Evolutionary conservation across 805 yeast genomes (phyloP).

Genomic region (Barnettozyma wickerhamii): DNA sequence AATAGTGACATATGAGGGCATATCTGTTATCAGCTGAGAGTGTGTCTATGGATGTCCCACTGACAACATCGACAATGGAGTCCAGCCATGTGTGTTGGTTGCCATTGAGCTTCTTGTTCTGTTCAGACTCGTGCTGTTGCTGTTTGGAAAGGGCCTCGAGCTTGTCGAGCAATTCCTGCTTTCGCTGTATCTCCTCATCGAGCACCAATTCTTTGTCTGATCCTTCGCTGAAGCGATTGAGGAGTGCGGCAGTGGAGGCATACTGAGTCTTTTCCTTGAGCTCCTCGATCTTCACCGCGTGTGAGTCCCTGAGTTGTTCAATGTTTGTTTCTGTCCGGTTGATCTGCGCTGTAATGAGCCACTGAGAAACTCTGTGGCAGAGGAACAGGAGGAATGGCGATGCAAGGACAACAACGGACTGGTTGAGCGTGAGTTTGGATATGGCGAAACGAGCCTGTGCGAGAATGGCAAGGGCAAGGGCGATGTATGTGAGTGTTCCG

Average conservation of each 20-base stretch:
- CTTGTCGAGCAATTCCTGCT: conserved; percentile 33
- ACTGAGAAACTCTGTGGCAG: conserved; percentile 1
- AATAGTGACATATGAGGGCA: conserved; percentile 68
- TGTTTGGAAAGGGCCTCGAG: conserved; percentile 6
- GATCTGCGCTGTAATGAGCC: conserved; percentile 8
- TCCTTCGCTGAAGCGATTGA: conserved; percentile 58
- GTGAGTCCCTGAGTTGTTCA: conserved; percentile 38
- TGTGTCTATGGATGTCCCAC: conserved; percentile 26
- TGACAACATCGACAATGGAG: conserved; percentile 46
- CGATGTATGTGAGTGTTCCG: conserved; percentile 12
- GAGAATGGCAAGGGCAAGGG: background rate
- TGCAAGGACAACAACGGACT: background rate
- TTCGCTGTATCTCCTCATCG: conserved; percentile 38
- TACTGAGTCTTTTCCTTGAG: conserved; percentile 71
- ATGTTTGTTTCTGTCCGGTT: conserved; percentile 16
- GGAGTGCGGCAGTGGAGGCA: conserved; percentile 67
- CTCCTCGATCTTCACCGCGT: conserved; percentile 55
- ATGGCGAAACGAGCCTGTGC: background rate
- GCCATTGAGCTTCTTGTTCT: background rate
- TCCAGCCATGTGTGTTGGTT: conserved; percentile 34
- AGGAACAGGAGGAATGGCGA: conserved; percentile 6
- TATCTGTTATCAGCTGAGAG: conserved; percentile 48
- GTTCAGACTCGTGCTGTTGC: background rate
- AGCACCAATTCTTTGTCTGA: conserved; percentile 38
- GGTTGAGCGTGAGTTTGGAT: background rate